Evolutionary conservation across 495 filamentous ascomycete genomes (phyloP), one percentile per base, ranked within the genome.

Genomic region (Amniculicola lignicola): DNA sequence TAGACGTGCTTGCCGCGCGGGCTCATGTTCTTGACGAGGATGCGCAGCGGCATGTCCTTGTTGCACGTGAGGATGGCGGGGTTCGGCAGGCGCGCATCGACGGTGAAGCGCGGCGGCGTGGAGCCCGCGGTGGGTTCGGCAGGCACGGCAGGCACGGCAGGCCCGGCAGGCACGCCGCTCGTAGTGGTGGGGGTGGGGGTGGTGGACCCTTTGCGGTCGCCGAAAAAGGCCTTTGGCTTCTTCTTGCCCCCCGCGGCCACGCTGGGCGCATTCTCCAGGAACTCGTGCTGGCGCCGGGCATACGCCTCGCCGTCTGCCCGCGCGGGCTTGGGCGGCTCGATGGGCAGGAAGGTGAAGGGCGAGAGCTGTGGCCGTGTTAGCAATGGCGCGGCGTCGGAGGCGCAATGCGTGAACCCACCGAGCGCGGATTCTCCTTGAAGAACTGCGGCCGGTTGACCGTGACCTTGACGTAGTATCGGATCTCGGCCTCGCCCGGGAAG

Each of bases 11-110:
- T 83, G 3, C 71, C 68, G 31, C 76, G 77, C 4, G 84, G 78
- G n/a, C 77, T 84, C 5, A 87, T 67, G 65, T 88, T 94, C 48
- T 82, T 86, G 16, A 86, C 76, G 4, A 98, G 68, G 6, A 98
- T 68, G 0, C 90, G 82, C 2, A 98, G 74, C 14, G 93, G 90
- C 3, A 98, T 66, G 0, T 88, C 82, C 51, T 90, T 78, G 66
- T 90, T 90, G 72, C 92, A 96, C 0, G 90, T 95, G 21, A 96
- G 68, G 36, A 96, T 89, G 2, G 90, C 79, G 3, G 93, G 93
- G 67, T 91, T 86, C 0, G 93, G 93, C 27, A 98, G 73, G 4
- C 92, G 80, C 4, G 86, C 84, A 64, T 95, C 92, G 28, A 95
- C 80, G 14, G 73, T 75, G 33, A 89, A 73, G 3, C 71, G 72